Percentiles rank a stretch among this genome's conserved stretches.
Evolutionary conservation across 2,329 filamentous ascomycete genomes (phyloP).

Genomic region (Pseudogymnoascus verrucosus): DNA sequence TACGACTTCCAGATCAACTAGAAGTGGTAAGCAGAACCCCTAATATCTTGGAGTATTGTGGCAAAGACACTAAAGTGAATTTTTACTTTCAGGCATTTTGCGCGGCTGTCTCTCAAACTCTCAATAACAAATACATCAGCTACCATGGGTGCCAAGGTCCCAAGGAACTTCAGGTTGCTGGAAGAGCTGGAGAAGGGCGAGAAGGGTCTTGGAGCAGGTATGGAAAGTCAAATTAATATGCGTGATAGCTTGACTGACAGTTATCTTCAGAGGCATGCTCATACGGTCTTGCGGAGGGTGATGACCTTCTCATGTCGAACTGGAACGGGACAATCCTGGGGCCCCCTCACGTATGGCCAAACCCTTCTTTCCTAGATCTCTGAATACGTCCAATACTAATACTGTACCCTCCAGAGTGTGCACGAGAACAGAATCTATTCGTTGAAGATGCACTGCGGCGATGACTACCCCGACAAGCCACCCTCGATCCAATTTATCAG

Average conservation of each 20-base stretch:
- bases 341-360: slow-evolving; percentile 73
- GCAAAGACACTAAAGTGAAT: neutral
- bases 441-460: slow-evolving; percentile 90
- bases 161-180: slow-evolving; percentile 90
- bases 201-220: slow-evolving; percentile 89
- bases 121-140: neutral
- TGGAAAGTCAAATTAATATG: slow-evolving; percentile 21
- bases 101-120: neutral
- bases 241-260: neutral
- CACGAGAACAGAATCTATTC: slow-evolving; percentile 99
- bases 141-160: slow-evolving; percentile 60
- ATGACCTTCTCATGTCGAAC: slow-evolving; percentile 94
- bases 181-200: slow-evolving; percentile 99
- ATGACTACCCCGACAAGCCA: slow-evolving; percentile 79
- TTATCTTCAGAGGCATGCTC: slow-evolving; percentile 74
- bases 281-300: slow-evolving; percentile 87
- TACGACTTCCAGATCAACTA: neutral
- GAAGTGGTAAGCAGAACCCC: neutral
- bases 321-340: slow-evolving; percentile 98
- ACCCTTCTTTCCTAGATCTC: neutral
- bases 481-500: slow-evolving; percentile 89
- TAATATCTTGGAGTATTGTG: neutral
- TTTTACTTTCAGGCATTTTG: neutral
- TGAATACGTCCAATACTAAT: neutral
- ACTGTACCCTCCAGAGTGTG: slow-evolving; percentile 54